Percentiles rank a stretch among this genome's conserved stretches.
Evolutionary conservation across 108 stramenopile species (phyloP).

Genomic region (Cyclotella cryptica): DNA sequence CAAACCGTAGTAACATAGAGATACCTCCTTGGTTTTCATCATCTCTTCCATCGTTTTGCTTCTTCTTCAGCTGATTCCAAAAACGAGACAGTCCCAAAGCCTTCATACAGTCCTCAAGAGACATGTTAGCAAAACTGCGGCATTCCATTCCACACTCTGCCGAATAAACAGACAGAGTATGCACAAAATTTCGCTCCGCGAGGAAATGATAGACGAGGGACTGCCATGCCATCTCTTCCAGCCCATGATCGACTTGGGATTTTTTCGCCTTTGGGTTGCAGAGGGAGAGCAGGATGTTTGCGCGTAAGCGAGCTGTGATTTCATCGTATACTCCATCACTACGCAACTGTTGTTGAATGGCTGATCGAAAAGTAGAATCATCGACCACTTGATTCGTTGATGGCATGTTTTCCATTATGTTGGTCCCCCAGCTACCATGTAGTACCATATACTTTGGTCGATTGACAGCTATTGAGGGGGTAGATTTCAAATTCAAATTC

Average conservation of each 20-base stretch:
- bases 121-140: background rate
- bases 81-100: conserved; percentile 21
- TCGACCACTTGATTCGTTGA: conserved; percentile 1
- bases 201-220: conserved; percentile 34
- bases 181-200: conserved; percentile 11
- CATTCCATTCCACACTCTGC: conserved; percentile 37
- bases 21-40: background rate
- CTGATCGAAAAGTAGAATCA: conserved; percentile 15
- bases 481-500: too few relatives aligned
- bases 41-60: background rate
- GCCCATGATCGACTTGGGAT: background rate
- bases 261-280: background rate
- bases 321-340: conserved; percentile 32
- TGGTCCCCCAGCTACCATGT: background rate
- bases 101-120: conserved; percentile 26
- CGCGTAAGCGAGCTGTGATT: conserved; percentile 32
- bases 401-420: background rate
- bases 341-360: conserved; percentile 33
- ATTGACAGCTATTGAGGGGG: too few relatives aligned
- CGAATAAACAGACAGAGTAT: conserved; percentile 39
- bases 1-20: background rate
- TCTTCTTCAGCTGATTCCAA: conserved; percentile 17
- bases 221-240: conserved; percentile 24
- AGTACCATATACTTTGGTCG: too few relatives aligned
- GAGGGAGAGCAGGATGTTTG: conserved; percentile 24